Evolutionary conservation across 106 monocot genomes (phyloP), one percentile per base, ranked within the genome.

Genomic region (Alisma plantagoaquatica): DNA sequence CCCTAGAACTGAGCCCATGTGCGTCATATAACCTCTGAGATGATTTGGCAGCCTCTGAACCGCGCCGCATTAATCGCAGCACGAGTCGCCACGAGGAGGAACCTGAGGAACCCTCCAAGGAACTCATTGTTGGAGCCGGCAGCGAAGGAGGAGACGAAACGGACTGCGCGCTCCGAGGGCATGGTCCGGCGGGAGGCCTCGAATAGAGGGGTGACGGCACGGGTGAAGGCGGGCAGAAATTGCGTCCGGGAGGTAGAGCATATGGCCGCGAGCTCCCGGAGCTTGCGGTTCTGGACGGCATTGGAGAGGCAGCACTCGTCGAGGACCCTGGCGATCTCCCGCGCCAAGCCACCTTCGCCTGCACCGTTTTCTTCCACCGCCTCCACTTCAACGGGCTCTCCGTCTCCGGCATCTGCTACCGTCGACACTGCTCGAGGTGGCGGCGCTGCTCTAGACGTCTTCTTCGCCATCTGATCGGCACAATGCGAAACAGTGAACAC

Each of bases 31-130:
- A 98, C 98, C 90, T 98, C 82, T 0, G 85, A 82, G 29, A 98
- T 60, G 33, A 98, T 85, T 71, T 98, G 98, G 72, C 98, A 98
- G 3, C 85, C 55, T 19, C 98, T 72, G 23, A 86, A 79, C 59
- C 96, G 70, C 6, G 77, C 71, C 8, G 70, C 45, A 1, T 84
- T 78, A 29, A 77, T 61, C 27, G 73, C 71, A 3, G 89, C 72
- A 2, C 26, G 53, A 5, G 96, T 45, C 5, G 81, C 90, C 1
- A 46, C 53, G 9, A 90, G 63, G 28, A 98, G 78, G 55, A 90
- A 81, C 52, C 78, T 31, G 8, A 98, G 41, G 23, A 90, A 86
- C 49, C 66, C 73, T 32, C 74, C 76, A 19, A 86, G 30, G 49
- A 89, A 89, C 16, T 60, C 69, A 25, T 67, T 71, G 5, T 9